Evolutionary conservation across 2,329 filamentous ascomycete genomes (phyloP).

Genomic region (Verticillium klebahnii): DNA sequence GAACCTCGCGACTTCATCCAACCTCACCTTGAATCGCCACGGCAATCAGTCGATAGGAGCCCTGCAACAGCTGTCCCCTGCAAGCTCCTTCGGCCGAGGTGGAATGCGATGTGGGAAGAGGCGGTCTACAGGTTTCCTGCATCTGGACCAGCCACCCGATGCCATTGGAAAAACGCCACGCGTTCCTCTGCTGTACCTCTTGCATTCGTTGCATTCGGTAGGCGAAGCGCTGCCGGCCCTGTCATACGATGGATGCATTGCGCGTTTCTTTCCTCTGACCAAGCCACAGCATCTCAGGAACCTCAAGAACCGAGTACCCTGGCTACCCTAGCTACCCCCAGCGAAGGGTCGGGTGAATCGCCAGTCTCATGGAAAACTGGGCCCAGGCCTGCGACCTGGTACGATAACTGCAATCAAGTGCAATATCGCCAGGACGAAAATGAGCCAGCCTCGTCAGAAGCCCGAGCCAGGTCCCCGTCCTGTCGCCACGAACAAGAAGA

Average conservation of each 20-base stretch:
- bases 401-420: not conserved
- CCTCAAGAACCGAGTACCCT: no score
- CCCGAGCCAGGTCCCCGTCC: no score
- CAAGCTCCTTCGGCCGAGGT: not conserved
- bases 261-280: no score
- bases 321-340: no score
- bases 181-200: not conserved
- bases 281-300: no score
- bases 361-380: no score
- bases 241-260: not conserved
- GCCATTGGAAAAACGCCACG: not conserved
- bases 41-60: not conserved
- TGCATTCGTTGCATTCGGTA: not conserved
- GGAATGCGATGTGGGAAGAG: not conserved
- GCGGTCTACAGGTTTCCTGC: not conserved
- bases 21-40: not conserved
- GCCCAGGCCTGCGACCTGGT: no score
- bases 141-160: not conserved
- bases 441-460: not conserved
- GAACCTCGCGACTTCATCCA: not conserved
- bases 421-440: not conserved
- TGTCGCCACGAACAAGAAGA: not conserved
- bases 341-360: no score
- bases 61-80: not conserved
- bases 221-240: not conserved